These are phyloP conservation scores for Themeda triandra DNA, from an alignment of 176 grass and related monocot species.

Conservation along the genomic window DNA sequence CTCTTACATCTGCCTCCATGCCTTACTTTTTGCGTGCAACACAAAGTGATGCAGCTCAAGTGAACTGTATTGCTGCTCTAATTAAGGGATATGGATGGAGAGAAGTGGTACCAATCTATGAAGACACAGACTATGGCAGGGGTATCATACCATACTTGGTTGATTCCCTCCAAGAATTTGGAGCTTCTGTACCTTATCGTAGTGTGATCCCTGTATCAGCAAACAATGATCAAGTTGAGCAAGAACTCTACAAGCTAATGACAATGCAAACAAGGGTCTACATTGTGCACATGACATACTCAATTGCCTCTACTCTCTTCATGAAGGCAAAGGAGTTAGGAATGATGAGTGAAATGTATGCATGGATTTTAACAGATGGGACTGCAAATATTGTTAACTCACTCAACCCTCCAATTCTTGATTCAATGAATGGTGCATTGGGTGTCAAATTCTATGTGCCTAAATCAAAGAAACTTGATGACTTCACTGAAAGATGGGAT, in stretches of 20 bases:
- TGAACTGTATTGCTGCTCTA: slow-evolving; percentile 33
- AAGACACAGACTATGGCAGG: slow-evolving; percentile 56
- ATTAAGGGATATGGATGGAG: slow-evolving; percentile 50
- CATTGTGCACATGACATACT: slow-evolving; percentile 52
- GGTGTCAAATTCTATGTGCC: slow-evolving; percentile 39
- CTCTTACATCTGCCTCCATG: not conserved
- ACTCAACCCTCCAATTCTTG: slow-evolving; percentile 10
- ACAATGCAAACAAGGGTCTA: slow-evolving; percentile 55
- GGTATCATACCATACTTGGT: slow-evolving; percentile 51
- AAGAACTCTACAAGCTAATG: slow-evolving; percentile 42
- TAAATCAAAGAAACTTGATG: not conserved
- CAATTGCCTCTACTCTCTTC: slow-evolving; percentile 38
- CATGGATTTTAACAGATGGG: slow-evolving; percentile 56
- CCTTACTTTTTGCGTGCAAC: slow-evolving; percentile 54
- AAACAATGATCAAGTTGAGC: not conserved
- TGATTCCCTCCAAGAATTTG: slow-evolving; percentile 44
- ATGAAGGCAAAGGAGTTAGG: slow-evolving; percentile 32
- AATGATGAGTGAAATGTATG: slow-evolving; percentile 55
- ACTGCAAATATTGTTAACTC: slow-evolving; percentile 36
- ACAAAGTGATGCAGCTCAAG: slow-evolving; percentile 39
- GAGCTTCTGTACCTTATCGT: slow-evolving; percentile 31
- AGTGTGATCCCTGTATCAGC: slow-evolving; percentile 31
- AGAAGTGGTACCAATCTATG: slow-evolving; percentile 43
- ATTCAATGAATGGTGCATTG: slow-evolving; percentile 40
- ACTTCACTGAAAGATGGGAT: slow-evolving; percentile 49